phyloP scores from a whole-genome alignment of 1,284 basidiomycete genomes.

The Ustilago crameri region DNA sequence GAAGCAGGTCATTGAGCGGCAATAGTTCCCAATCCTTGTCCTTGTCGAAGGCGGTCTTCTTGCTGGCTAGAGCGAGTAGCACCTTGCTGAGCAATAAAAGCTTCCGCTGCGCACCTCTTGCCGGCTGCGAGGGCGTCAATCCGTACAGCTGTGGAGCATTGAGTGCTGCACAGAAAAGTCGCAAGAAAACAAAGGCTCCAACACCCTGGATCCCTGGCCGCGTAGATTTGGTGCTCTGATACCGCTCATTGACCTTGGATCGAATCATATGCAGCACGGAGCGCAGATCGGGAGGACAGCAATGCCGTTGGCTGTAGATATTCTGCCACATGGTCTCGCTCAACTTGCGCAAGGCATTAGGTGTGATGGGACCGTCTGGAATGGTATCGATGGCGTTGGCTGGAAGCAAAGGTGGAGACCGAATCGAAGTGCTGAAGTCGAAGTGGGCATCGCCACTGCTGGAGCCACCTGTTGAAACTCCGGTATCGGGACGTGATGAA shows the following conservation, averaged over 20 bases:
- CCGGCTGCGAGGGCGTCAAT: conserved; percentile 39
- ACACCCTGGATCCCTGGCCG: conserved; percentile 60
- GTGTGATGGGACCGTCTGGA: conserved; percentile 37
- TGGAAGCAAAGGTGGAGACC: conserved; percentile 23
- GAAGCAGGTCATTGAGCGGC: conserved; percentile 49
- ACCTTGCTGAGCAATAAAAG: conserved; percentile 56
- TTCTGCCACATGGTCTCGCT: conserved; percentile 53
- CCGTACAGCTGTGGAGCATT: conserved; percentile 60
- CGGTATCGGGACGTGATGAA: conserved; percentile 23
- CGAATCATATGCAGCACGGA: conserved; percentile 50
- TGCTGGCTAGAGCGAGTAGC: conserved; percentile 56
- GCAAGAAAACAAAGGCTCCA: conserved; percentile 60
- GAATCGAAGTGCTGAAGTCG: conserved; percentile 30
- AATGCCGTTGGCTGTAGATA: conserved; percentile 58
- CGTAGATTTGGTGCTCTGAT: conserved; percentile 27
- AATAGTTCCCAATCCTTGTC: conserved; percentile 58
- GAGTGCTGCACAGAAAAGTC: conserved; percentile 61
- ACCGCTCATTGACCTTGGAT: conserved; percentile 53
- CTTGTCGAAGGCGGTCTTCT: conserved; percentile 51
- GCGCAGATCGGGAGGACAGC: conserved; percentile 57
- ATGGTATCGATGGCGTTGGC: conserved; percentile 26
- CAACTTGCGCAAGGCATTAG: conserved; percentile 40
- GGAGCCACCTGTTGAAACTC: conserved; percentile 9
- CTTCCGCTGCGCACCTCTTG: conserved; percentile 31
- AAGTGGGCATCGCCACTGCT: conserved; percentile 13